Conservation (phyloP, 257 asterid genomes). For the Solanum lignicaule region DNA sequence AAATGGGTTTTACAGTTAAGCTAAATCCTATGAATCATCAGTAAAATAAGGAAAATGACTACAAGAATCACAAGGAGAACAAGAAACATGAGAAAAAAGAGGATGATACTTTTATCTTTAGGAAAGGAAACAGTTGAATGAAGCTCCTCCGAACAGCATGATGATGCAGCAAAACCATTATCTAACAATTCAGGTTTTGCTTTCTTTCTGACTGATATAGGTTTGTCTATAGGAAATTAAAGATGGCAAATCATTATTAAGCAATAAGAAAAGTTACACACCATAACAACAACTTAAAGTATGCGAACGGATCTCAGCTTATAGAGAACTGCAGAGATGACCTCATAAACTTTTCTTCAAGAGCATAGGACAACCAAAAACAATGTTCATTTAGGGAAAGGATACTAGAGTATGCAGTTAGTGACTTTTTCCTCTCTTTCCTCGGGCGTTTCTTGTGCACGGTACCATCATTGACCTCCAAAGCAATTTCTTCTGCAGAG, state of each 20-base stretch:
- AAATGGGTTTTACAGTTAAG: background rate
- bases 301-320: background rate
- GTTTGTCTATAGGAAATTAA: conserved; percentile 52
- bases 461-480: conserved; percentile 36
- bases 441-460: conserved; percentile 57
- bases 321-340: background rate
- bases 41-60: background rate
- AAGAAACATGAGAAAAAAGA: background rate
- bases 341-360: background rate
- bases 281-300: background rate
- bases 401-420: conserved; percentile 55
- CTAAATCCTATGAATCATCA: background rate
- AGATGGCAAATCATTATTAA: conserved; percentile 16
- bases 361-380: background rate
- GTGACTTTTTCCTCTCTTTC: conserved; percentile 63
- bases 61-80: background rate
- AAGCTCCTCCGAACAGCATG: conserved; percentile 21
- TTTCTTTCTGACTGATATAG: conserved; percentile 28
- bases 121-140: conserved; percentile 18
- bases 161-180: conserved; percentile 35
- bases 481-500: conserved; percentile 20
- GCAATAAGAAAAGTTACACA: background rate
- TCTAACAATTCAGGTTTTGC: conserved; percentile 21
- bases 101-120: conserved; percentile 40
- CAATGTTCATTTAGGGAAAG: conserved; percentile 25